Conservation (phyloP, 2,329 filamentous ascomycete species). For the Colletotrichum kahawae region DNA sequence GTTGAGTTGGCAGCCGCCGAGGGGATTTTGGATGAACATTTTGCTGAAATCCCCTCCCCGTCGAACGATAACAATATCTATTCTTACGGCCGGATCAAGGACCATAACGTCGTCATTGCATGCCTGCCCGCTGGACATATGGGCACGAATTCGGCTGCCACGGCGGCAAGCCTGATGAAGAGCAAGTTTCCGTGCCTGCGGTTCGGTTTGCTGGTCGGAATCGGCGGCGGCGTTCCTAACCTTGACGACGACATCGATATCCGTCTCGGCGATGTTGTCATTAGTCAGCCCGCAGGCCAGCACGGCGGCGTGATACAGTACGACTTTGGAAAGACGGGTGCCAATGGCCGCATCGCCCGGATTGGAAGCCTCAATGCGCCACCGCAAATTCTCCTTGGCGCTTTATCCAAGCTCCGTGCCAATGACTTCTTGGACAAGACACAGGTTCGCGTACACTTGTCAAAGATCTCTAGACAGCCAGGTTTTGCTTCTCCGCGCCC, state of each 20-base stretch:
- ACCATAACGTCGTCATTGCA: conserved; percentile 4
- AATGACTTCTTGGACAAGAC: not conserved
- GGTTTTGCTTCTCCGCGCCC: not conserved
- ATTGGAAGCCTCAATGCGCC: conserved; percentile 24
- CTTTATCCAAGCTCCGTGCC: not conserved
- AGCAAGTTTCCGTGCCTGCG: conserved; percentile 14
- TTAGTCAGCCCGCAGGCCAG: conserved; percentile 8
- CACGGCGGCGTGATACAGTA: conserved; percentile 27
- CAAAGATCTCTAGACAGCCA: not conserved
- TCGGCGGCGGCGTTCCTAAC: conserved; percentile 27
- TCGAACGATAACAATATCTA: not conserved
- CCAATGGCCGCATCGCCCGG: conserved; percentile 6
- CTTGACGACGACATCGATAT: conserved; percentile 26
- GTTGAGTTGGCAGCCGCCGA: conserved; percentile 22
- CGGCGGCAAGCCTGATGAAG: conserved; percentile 15
- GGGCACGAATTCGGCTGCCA: not conserved
- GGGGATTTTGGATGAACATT: conserved; percentile 23
- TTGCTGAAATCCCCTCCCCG: not conserved
- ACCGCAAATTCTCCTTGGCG: conserved; percentile 15
- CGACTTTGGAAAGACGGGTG: conserved; percentile 28
- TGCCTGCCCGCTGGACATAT: conserved; percentile 1
- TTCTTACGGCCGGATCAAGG: not conserved
- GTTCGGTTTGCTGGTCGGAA: conserved; percentile 30
- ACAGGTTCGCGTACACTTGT: not conserved
- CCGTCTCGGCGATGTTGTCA: conserved; percentile 26